Evolutionary conservation across 441 rosid genomes (phyloP).

Genomic region (Populus hybrid): DNA sequence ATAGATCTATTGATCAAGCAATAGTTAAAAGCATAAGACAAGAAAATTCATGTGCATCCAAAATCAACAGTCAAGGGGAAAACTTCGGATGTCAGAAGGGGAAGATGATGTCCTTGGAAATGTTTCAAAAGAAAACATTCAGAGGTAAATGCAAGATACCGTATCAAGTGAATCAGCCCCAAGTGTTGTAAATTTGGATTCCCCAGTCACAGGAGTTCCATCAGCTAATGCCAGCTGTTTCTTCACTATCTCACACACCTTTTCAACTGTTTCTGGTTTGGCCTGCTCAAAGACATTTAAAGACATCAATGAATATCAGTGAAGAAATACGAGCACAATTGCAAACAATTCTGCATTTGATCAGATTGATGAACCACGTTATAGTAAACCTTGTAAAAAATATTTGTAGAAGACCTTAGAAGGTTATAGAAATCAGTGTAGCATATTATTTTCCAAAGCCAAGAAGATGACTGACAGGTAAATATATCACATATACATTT

Average conservation of each 20-base stretch:
- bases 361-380: not conserved
- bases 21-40: not conserved
- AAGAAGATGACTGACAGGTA: not conserved
- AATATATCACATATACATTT: not conserved
- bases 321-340: not conserved
- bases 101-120: not conserved
- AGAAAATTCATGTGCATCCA: too few species aligned
- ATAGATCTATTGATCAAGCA: not conserved
- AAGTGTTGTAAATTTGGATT: constrained; percentile 62
- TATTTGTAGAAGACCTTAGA: not conserved
- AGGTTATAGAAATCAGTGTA: not conserved
- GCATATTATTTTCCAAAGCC: not conserved
- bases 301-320: not conserved
- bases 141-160: constrained; percentile 25
- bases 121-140: not conserved
- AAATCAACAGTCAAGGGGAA: too few species aligned
- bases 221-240: constrained; percentile 62
- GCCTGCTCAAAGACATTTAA: constrained; percentile 43
- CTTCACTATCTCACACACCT: constrained; percentile 71
- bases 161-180: constrained; percentile 97
- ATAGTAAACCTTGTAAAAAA: not conserved
- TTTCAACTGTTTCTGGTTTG: constrained; percentile 67
- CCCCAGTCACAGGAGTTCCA: constrained; percentile 44
- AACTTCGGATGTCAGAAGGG: not conserved
- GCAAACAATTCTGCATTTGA: not conserved